phyloP scores from a whole-genome alignment of 805 yeast species.

The Cyberlindnera mrakii region DNA sequence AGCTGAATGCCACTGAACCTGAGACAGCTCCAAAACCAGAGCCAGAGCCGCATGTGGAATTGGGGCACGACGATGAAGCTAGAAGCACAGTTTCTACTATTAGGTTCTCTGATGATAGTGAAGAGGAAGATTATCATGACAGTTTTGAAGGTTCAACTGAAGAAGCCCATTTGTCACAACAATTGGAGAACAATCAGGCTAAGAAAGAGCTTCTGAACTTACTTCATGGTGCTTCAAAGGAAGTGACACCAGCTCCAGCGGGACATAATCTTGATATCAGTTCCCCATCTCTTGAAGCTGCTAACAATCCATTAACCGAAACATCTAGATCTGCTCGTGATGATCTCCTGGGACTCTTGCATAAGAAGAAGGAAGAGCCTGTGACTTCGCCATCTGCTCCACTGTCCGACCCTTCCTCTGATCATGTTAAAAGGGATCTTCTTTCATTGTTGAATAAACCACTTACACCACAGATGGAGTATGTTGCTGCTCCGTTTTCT shows the following conservation, averaged over 20 bases:
- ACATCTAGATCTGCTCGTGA: neutral
- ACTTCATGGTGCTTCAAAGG: conserved; percentile 4
- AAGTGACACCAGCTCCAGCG: neutral
- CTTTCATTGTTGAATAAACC: too few species aligned
- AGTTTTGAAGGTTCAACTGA: conserved; percentile 1
- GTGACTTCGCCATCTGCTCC: too few species aligned
- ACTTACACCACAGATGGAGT: too few species aligned
- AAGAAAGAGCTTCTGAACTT: conserved; percentile 9
- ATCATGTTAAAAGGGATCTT: too few species aligned
- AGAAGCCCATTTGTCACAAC: conserved; percentile 14
- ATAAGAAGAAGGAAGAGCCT: neutral
- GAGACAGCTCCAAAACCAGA: neutral
- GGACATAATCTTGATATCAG: too few species aligned
- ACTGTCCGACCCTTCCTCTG: too few species aligned
- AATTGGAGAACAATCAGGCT: conserved; percentile 8
- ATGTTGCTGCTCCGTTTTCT: too few species aligned
- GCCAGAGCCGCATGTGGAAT: neutral
- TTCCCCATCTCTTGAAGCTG: too few species aligned
- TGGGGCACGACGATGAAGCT: conserved; percentile 3
- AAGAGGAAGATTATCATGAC: conserved; percentile 3
- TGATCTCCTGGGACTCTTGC: conserved; percentile 5
- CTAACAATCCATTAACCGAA: too few species aligned
- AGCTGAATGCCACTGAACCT: neutral
- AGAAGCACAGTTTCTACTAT: conserved; percentile 15
- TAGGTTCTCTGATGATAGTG: conserved; percentile 17